Evolutionary conservation across 768 basidiomycete species (phyloP).

Genomic region (Inosperma sp.): DNA sequence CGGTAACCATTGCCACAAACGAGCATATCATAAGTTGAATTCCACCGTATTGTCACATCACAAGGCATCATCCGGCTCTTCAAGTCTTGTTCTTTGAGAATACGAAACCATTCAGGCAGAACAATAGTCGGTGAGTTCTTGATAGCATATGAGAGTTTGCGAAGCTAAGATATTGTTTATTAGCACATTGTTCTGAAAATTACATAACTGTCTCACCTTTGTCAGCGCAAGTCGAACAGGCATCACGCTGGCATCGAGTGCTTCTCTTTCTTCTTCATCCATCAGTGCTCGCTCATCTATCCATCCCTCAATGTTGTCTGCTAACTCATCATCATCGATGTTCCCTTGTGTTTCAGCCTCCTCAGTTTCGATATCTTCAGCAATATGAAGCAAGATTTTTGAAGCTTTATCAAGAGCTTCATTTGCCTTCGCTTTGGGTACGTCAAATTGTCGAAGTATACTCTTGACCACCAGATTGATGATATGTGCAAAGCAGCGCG

Average conservation of each 20-base stretch:
- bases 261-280: neutral
- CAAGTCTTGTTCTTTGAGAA: too few relatives aligned
- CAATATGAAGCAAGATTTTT: neutral
- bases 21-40: neutral
- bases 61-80: too few relatives aligned
- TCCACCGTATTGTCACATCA: too few relatives aligned
- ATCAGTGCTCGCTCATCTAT: neutral
- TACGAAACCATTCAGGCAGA: too few relatives aligned
- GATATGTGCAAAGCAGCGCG: neutral
- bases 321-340: neutral
- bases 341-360: neutral
- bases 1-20: neutral
- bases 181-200: neutral
- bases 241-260: neutral
- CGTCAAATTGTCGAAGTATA: neutral
- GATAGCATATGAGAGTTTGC: neutral
- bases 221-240: neutral
- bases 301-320: neutral
- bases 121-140: slow-evolving; percentile 1
- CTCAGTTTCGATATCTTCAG: neutral
- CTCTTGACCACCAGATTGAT: neutral
- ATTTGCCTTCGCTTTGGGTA: neutral
- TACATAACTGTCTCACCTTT: neutral
- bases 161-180: neutral
- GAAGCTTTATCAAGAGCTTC: slow-evolving; percentile 1